phyloP scores from a whole-genome alignment of 306 rosid species.

The Glycyrrhiza uralensis region DNA sequence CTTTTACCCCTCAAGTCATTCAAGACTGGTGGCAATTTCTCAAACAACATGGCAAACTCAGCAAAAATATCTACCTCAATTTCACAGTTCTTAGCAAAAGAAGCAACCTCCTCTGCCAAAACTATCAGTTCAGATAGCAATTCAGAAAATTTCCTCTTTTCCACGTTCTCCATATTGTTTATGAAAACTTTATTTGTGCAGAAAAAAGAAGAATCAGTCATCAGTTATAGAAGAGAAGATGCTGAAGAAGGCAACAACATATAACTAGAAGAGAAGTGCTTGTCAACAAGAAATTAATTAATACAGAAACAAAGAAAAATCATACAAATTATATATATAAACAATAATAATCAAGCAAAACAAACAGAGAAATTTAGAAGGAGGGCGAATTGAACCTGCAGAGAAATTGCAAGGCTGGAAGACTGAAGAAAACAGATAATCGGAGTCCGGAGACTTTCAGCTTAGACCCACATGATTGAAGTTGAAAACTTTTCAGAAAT shows the following conservation, averaged over 20 bases:
- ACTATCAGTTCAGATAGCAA: constrained; percentile 38
- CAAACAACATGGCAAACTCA: constrained; percentile 57
- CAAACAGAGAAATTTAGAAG: neutral
- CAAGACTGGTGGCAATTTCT: constrained; percentile 52
- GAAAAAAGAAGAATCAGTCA: constrained; percentile 4
- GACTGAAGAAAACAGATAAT: constrained; percentile 14
- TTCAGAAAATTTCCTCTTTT: constrained; percentile 37
- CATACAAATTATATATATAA: neutral
- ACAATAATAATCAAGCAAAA: neutral
- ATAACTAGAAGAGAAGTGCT: neutral
- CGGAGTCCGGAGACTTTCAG: neutral
- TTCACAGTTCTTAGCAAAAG: constrained; percentile 43
- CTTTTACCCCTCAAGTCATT: constrained; percentile 47
- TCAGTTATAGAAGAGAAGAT: constrained; percentile 3
- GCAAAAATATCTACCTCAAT: constrained; percentile 36
- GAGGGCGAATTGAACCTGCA: constrained; percentile 22
- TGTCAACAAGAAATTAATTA: neutral
- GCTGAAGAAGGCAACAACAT: neutral
- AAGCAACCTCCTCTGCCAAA: constrained; percentile 54
- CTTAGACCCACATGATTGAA: constrained; percentile 9
- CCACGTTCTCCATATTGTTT: constrained; percentile 32
- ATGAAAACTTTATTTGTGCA: constrained; percentile 1
- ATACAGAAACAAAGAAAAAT: neutral
- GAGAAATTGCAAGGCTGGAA: constrained; percentile 24
- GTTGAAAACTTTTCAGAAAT: neutral